Evolutionary conservation across 148 eudicot species (phyloP).

Genomic region (Amaranthus hypochondriacus): DNA sequence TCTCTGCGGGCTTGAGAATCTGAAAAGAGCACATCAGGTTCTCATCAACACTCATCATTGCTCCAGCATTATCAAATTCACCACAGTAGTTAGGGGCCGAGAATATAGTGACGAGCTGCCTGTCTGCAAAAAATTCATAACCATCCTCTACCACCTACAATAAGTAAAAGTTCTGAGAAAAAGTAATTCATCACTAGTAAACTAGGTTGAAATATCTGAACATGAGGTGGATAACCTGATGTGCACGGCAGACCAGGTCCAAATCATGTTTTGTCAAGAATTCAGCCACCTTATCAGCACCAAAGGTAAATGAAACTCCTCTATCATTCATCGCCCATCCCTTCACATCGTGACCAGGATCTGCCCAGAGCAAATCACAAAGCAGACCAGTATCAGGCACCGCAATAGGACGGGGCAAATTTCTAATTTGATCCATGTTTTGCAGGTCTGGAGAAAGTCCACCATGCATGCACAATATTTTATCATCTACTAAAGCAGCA

Average conservation of each 20-base stretch:
- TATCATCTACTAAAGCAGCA: constrained; percentile 65
- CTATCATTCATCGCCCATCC: constrained; percentile 87
- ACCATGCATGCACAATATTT: constrained; percentile 80
- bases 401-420: constrained; percentile 57
- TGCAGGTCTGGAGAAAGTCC: constrained; percentile 74
- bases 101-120: constrained; percentile 71
- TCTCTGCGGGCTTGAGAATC: constrained; percentile 71
- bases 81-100: constrained; percentile 79
- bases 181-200: neutral
- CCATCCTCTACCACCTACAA: constrained; percentile 78
- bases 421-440: constrained; percentile 58
- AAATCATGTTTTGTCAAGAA: constrained; percentile 65
- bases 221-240: constrained; percentile 40
- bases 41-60: constrained; percentile 72
- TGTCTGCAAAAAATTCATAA: constrained; percentile 73
- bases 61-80: constrained; percentile 80
- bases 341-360: constrained; percentile 64
- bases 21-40: constrained; percentile 75
- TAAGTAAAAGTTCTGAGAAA: constrained; percentile 9
- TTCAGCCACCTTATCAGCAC: constrained; percentile 66
- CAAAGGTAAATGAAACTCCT: constrained; percentile 71
- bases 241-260: constrained; percentile 75
- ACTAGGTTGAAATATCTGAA: neutral
- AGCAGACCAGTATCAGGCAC: constrained; percentile 72
- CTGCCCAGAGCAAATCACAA: constrained; percentile 81